Evolutionary conservation across 768 basidiomycete genomes (phyloP), one percentile per base, ranked within the genome.

Genomic region (Rhodotorula kratochvilovae): DNA sequence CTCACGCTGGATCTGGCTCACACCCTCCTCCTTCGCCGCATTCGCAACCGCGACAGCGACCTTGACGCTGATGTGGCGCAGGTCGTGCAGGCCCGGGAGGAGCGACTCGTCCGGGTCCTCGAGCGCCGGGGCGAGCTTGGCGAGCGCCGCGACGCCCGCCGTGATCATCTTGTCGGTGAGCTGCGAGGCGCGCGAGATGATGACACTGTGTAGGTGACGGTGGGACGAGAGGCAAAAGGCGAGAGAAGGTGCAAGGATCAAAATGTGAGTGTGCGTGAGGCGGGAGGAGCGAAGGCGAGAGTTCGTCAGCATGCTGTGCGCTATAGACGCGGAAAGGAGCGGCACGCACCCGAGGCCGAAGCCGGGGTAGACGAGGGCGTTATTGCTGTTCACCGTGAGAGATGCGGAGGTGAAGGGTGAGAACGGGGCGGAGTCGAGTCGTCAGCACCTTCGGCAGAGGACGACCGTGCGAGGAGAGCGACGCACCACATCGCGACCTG

Each of bases 121-220:
- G 68, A 87, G 82, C 0, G 86, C 91, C 3, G 91, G 91, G 0
- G 90, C 87, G 54, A 93, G 85, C 15, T 86, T 82, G 0, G 91
- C 90, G 48, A 94, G 87, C 21, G 87, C 85, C 36, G 82, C 84
- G 0, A 90, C 87, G 16, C 89, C 91, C 5, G 89, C 89, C 51
- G 91, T 87, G 79, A 94, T 89, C 92, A 94, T 92, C n/a, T 84
- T 85, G 79, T 92, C 90, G 2, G 89, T 88, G 76, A 94, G 83
- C 15, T 78, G 80, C 11, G 85, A 83, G 0, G 89, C 86, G 69
- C 87, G 82, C 17, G 86, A 82, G 35, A 91, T 82, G 76, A 92
- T 87, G 50, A 89, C 85, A 29, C 76, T 76, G 58, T 19, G 33
- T n/a, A n/a, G n/a, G n/a, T n/a, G n/a, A n/a, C n/a, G n/a, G n/a